Percentiles rank a stretch among this genome's conserved stretches.
Evolutionary conservation across 495 filamentous ascomycete genomes (phyloP).

Genomic region (Lasiosphaeria hispida): DNA sequence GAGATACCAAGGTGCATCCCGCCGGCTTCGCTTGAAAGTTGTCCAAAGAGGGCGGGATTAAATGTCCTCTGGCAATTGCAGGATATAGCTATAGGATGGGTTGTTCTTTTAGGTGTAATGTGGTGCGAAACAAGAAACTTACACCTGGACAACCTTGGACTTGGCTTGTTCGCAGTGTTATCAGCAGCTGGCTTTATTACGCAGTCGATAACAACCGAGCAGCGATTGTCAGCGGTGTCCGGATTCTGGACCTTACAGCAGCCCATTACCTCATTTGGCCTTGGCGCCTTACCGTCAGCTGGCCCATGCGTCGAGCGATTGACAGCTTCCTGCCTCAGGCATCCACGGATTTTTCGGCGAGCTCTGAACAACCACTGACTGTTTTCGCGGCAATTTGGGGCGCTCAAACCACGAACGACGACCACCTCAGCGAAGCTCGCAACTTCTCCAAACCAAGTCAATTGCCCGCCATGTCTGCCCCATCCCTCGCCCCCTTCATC

Average conservation of each 20-base stretch:
- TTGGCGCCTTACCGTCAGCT: slow-evolving; percentile 4
- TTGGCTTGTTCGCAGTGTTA: too few species aligned
- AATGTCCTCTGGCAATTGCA: too few species aligned
- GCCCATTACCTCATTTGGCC: slow-evolving; percentile 17
- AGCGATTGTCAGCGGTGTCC: not conserved
- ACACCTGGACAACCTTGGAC: too few species aligned
- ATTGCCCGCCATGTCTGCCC: slow-evolving; percentile 64
- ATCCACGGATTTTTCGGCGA: slow-evolving; percentile 16
- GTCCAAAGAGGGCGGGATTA: too few species aligned
- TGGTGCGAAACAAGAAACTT: too few species aligned
- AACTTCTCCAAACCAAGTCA: slow-evolving; percentile 12
- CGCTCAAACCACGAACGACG: slow-evolving; percentile 8
- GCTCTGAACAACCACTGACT: slow-evolving; percentile 12
- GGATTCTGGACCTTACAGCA: not conserved
- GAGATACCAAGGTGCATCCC: slow-evolving; percentile 10
- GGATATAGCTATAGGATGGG: not conserved
- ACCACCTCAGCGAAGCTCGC: slow-evolving; percentile 13
- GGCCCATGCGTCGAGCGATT: not conserved
- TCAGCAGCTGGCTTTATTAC: too few species aligned
- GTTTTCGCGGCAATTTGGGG: slow-evolving; percentile 20
- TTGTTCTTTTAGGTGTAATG: not conserved
- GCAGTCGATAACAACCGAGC: not conserved
- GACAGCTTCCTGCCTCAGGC: slow-evolving; percentile 7
- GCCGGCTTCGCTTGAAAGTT: not conserved
- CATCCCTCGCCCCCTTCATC: slow-evolving; percentile 68